Conservation (phyloP, 2,329 filamentous ascomycete genomes). For the Penicillium sp. region DNA sequence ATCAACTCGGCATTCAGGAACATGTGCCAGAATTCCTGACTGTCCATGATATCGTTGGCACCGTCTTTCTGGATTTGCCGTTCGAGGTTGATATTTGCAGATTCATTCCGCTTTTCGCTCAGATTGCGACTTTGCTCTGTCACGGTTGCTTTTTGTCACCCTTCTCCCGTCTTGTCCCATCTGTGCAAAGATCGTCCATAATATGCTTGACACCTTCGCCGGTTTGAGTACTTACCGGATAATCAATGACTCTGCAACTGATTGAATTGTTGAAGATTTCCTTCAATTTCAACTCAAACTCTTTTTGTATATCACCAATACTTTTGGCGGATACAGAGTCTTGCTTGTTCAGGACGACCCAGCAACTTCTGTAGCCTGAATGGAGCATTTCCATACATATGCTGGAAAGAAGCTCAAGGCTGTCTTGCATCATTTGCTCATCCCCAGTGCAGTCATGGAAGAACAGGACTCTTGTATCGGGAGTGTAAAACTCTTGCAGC, state of each 20-base stretch:
- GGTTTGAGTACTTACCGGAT: background rate
- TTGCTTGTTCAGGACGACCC: background rate
- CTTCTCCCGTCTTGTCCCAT: background rate
- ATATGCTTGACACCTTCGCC: background rate
- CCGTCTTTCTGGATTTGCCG: too few species aligned
- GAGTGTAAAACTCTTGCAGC: background rate
- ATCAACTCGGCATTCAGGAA: too few species aligned
- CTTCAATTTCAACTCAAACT: background rate
- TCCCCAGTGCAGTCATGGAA: background rate
- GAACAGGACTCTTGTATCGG: background rate
- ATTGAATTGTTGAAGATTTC: background rate
- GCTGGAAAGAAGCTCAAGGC: background rate
- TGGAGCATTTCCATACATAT: background rate
- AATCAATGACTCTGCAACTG: background rate
- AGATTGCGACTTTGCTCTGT: too few species aligned
- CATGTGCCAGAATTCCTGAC: too few species aligned
- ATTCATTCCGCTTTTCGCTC: too few species aligned
- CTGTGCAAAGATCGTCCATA: background rate
- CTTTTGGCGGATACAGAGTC: background rate
- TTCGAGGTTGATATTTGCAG: too few species aligned
- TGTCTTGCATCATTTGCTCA: background rate
- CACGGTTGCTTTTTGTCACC: background rate
- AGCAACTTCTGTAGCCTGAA: background rate
- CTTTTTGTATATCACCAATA: background rate
- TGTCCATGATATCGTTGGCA: too few species aligned